Conservation (phyloP, 495 filamentous ascomycete species). For the Podospora appendiculata region DNA sequence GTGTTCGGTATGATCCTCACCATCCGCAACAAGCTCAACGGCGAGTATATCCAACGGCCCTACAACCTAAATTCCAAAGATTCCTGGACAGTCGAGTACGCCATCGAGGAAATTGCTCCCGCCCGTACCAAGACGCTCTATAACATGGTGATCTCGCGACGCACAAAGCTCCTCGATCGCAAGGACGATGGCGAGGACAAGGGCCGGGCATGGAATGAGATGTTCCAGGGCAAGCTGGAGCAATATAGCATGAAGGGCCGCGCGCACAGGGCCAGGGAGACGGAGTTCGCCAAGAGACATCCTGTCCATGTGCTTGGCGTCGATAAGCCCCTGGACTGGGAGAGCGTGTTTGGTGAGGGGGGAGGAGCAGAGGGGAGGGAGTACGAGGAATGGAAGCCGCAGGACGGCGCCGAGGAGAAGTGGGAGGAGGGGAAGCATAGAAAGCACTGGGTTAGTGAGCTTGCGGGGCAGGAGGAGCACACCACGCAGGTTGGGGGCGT, state of each 20-base stretch:
- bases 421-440: no score
- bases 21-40: slow-evolving; percentile 68
- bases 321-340: no score
- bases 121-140: slow-evolving; percentile 42
- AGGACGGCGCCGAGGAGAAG: no score
- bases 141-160: slow-evolving; percentile 38
- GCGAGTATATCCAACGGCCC: slow-evolving; percentile 53
- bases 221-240: background rate
- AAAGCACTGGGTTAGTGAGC: no score
- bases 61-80: slow-evolving; percentile 38
- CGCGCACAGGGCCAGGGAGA: background rate
- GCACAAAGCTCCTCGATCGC: slow-evolving; percentile 27
- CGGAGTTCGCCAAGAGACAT: no score
- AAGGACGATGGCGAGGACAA: no score
- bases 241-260: background rate
- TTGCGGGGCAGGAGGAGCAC: no score
- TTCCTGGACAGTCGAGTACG: slow-evolving; percentile 72
- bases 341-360: no score
- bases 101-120: slow-evolving; percentile 47
- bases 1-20: slow-evolving; percentile 53
- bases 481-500: no score
- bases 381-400: no score
- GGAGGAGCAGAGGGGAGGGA: no score
- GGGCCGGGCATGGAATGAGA: background rate
- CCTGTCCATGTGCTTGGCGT: no score